Evolutionary conservation across 1,139 yeast species (phyloP), one percentile per base, ranked within the genome.

Genomic region (Zygosaccharomyces sapae): DNA sequence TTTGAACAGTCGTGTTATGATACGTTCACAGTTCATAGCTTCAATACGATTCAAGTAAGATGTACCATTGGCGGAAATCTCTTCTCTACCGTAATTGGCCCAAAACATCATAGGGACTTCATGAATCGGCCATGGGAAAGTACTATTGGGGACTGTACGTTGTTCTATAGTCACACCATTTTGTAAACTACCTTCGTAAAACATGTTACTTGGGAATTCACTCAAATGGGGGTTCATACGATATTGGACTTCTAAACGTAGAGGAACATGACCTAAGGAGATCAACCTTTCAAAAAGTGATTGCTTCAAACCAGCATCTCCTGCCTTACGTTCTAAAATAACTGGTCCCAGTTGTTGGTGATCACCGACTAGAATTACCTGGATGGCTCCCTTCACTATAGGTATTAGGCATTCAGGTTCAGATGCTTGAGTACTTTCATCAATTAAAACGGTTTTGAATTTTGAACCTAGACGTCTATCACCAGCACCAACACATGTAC

Each of bases 311-410:
- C 97, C 97, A 0, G 95, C 95, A 54, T 83, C 83, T 20, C 83
- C 89, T 1, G 95, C 96, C 56, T 76, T 77, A 59, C 80, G 79
- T 60, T 86, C 89, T 52, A 87, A 69, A 44, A 89, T 84, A 20
- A 88, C 95, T 0, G 97, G 97, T 2, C 97, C 97, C 56, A 89
- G 72, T 70, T 90, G 97, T 69, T 87, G 94, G 66, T 90, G 97
- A 65, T 90, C 97, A 59, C 97, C 97, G 43, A 90, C 96, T 25
- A 90, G 71, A 43, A 89, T 80, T 3, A 88, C 89, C 63, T 89
- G 96, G 62, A 85, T 85, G 47, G 95, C 88, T 27, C 96, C 96
- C 57, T 83, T 85, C 2, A 85, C 90, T 41, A 89, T 79, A 6
- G 97, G 96, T 52, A 90, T 87, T 59, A 90, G 73, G 58, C 86